Conservation (phyloP, 2,329 filamentous ascomycete species). For the Mariannaea sp. region DNA sequence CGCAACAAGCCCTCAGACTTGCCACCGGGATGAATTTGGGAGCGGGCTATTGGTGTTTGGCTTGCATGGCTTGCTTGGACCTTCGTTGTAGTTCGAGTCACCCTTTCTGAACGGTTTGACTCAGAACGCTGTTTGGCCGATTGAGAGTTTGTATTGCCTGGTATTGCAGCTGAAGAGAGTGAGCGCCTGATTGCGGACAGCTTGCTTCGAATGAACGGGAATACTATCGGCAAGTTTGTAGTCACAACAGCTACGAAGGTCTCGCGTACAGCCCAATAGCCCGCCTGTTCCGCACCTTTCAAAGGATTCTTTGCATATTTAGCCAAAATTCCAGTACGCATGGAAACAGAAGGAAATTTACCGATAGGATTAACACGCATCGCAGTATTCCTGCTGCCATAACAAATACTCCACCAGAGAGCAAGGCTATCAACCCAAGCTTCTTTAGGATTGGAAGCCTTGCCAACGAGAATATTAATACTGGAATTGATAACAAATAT, state of each 20-base stretch:
- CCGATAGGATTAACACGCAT: slow-evolving; percentile 42
- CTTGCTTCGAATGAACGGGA: slow-evolving; percentile 42
- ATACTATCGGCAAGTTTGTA: slow-evolving; percentile 46
- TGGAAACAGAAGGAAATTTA: slow-evolving; percentile 22
- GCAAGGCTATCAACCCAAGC: slow-evolving; percentile 42
- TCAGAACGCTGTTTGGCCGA: slow-evolving; percentile 17
- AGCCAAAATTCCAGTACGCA: not conserved
- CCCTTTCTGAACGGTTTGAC: slow-evolving; percentile 23
- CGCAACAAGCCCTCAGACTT: slow-evolving; percentile 19
- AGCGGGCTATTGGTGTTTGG: slow-evolving; percentile 16
- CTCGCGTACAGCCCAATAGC: slow-evolving; percentile 45
- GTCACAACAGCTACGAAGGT: slow-evolving; percentile 46
- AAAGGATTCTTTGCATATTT: slow-evolving; percentile 39
- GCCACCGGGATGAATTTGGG: slow-evolving; percentile 12
- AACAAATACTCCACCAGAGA: slow-evolving; percentile 46
- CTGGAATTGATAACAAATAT: slow-evolving; percentile 59
- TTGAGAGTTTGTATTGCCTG: slow-evolving; percentile 12
- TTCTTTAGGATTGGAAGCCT: slow-evolving; percentile 41
- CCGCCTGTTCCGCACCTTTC: slow-evolving; percentile 42
- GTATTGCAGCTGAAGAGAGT: slow-evolving; percentile 3
- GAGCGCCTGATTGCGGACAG: slow-evolving; percentile 19
- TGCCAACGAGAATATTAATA: slow-evolving; percentile 51
- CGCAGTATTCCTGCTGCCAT: slow-evolving; percentile 42
- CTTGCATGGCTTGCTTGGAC: not conserved
- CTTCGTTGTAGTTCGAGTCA: slow-evolving; percentile 3